phyloP scores from a whole-genome alignment of 352 stramenopile genomes.

The Phytophthora gonapodyides region DNA sequence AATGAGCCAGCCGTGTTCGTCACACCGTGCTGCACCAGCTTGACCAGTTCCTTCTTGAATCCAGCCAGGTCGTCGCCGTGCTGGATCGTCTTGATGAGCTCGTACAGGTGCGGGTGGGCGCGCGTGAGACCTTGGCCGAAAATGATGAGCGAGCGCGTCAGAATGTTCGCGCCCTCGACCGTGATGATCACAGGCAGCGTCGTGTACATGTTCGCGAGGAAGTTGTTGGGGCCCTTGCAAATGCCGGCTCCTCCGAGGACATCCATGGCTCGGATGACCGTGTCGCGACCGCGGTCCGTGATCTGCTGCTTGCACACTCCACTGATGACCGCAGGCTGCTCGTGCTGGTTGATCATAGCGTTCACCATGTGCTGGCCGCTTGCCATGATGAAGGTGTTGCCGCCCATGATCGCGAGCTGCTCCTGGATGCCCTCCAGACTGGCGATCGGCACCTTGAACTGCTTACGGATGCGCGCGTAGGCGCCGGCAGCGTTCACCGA shows the following conservation, averaged over 20 bases:
- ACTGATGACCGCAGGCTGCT: constrained; percentile 98
- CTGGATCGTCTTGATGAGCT: constrained; percentile 98
- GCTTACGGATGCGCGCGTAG: constrained; percentile 97
- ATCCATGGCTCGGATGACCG: constrained; percentile 98
- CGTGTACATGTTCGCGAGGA: constrained; percentile 96
- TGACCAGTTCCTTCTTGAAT: constrained; percentile 95
- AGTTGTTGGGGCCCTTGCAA: constrained; percentile 97
- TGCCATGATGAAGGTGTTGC: constrained; percentile 95
- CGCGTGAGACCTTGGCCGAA: constrained; percentile 98
- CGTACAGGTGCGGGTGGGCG: constrained; percentile 97
- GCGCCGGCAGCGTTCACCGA: constrained; percentile 94
- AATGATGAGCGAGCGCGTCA: constrained; percentile 97
- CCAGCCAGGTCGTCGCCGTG: constrained; percentile 92
- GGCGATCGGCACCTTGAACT: constrained; percentile 98
- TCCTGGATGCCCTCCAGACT: constrained; percentile 98
- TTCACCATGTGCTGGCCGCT: constrained; percentile 98
- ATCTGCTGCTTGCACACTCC: constrained; percentile 99
- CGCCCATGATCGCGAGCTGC: constrained; percentile 93
- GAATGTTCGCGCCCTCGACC: constrained; percentile 98
- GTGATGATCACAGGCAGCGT: constrained; percentile 97
- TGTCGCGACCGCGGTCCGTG: constrained; percentile 94
- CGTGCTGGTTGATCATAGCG: constrained; percentile 98
- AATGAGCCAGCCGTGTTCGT: constrained; percentile 93
- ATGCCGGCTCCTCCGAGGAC: constrained; percentile 97
- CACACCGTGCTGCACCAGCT: constrained; percentile 94